Evolutionary conservation across 306 rosid genomes (phyloP), one percentile per base, ranked within the genome.

Genomic region (Sicyos baderoa): DNA sequence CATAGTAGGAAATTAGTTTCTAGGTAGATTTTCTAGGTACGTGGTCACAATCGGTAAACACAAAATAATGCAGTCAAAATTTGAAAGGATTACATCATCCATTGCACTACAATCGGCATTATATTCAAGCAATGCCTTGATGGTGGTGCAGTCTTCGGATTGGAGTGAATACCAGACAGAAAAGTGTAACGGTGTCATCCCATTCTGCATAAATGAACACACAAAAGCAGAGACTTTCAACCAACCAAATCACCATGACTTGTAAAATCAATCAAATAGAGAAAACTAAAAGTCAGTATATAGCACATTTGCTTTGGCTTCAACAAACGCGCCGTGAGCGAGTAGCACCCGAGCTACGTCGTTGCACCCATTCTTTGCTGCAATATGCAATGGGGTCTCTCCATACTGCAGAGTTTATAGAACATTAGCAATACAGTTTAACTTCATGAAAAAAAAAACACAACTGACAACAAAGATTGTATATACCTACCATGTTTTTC

Each of bases 331-430:
- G 25, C 97, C 92, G 27, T 70, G 89, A 49, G 76, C 87, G 55
- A 91, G 97, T 76, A 92, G 92, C 70, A 82, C 45, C 73, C 53
- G 71, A 7, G 95, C 86, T 9, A 96, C 79, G 59, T 90, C 92
- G 75, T 70, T 92, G 84, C 95, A 87, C 54, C 97, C 97, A 75
- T 89, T 86, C 76, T 91, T 91, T 49, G 96, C 89, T 59, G 97
- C 97, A 96, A 87, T 89, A 84, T 91, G 97, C 83, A 91, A 75
- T 1, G 97, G 97, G 56, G 97, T 87, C 84, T 91, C 97, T 60
- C 97, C 97, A 70, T 89, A 89, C 97, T 91, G 83, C 76, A 79
- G 73, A 32, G 71, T 74, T 17, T 45, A 44, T 42, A 15, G 52
- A 73, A 50, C 7, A 29, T 63, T 19, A 59, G 42, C 56, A 7